These are phyloP conservation scores for Acanthamoeba lenticulata DNA, from an alignment of 208 protist genomes.

Conservation along the genomic window DNA sequence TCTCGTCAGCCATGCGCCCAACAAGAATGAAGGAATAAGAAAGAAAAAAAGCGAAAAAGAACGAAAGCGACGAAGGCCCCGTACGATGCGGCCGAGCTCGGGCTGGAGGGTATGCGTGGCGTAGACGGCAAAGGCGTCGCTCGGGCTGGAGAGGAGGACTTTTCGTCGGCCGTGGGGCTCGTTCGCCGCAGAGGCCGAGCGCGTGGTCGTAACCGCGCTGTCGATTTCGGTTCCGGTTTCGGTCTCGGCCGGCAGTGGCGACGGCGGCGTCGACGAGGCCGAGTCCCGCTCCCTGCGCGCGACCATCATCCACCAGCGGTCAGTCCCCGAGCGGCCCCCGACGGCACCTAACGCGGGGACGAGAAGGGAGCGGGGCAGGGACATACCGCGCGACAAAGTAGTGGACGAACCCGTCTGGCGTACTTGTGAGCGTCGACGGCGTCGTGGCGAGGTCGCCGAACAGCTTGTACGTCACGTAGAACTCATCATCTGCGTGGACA, in stretches of 20 bases:
- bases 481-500: constrained; percentile 20
- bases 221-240: no score
- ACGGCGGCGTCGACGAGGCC: neutral
- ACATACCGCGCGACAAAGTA: neutral
- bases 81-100: constrained; percentile 21
- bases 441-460: neutral
- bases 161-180: neutral
- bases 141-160: constrained; percentile 17
- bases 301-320: neutral
- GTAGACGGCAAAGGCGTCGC: constrained; percentile 33
- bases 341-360: neutral
- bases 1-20: neutral
- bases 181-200: no score
- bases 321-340: neutral
- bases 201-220: no score
- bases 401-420: neutral
- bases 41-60: neutral
- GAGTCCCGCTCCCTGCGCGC: neutral
- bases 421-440: neutral
- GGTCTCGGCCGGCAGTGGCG: neutral
- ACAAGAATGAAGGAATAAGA: neutral
- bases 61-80: neutral
- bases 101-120: neutral
- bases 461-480: constrained; percentile 48
- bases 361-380: neutral